A percentile compares a stretch with the other conserved stretches of the same genome.
Evolutionary conservation across 768 basidiomycete species (phyloP).

Genomic region (Amanita jacksonii): DNA sequence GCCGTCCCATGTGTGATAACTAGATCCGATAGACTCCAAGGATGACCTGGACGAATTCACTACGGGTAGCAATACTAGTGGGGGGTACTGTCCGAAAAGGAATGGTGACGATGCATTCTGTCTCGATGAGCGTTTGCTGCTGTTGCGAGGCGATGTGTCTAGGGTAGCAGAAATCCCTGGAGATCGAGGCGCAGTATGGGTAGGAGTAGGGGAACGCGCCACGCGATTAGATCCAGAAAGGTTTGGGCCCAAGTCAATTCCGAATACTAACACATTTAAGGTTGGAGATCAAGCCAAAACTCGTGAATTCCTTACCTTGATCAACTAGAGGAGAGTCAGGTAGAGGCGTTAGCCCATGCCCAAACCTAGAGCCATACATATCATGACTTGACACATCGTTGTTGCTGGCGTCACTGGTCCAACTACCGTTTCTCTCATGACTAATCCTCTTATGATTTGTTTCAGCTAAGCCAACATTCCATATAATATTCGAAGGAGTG

Average conservation of each 20-base stretch:
- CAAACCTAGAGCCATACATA: background rate
- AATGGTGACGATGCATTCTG: conserved; percentile 47
- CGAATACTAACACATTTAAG: conserved; percentile 34
- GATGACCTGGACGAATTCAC: conserved; percentile 74
- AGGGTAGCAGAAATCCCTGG: conserved; percentile 45
- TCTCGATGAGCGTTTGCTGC: conserved; percentile 42
- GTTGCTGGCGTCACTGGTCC: conserved; percentile 32
- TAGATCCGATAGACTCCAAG: conserved; percentile 71
- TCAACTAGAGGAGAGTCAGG: conserved; percentile 21
- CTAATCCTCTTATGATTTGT: conserved; percentile 19
- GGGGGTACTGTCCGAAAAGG: conserved; percentile 40
- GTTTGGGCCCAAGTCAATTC: conserved; percentile 40
- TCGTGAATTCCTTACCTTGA: conserved; percentile 12
- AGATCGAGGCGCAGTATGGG: conserved; percentile 44
- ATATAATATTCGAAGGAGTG: conserved; percentile 69
- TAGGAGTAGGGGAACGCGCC: conserved; percentile 59
- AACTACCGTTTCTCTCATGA: conserved; percentile 54
- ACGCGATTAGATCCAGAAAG: conserved; percentile 27
- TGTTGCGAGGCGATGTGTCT: conserved; percentile 29
- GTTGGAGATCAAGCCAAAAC: background rate
- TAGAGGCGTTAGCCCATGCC: conserved; percentile 40
- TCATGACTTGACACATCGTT: conserved; percentile 6
- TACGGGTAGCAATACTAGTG: conserved; percentile 59
- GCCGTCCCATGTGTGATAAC: conserved; percentile 75
- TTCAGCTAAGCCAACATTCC: conserved; percentile 34